Percentiles rank a stretch among this genome's conserved stretches.
Conservation (phyloP, 164 flowering plant genomes). For the Vitis rupestris region DNA sequence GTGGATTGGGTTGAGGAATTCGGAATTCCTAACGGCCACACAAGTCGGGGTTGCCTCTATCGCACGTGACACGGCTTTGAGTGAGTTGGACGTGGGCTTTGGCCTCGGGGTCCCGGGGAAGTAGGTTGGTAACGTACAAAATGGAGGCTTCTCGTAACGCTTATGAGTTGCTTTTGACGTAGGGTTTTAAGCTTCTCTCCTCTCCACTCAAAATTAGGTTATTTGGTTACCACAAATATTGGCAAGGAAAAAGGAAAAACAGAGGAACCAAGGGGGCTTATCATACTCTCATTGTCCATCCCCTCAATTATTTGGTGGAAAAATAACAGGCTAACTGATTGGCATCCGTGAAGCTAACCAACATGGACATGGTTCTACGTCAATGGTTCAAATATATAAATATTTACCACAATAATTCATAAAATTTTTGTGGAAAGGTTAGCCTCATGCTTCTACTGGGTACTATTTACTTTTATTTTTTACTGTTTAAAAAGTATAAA, state of each 20-base stretch:
- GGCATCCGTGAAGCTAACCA: no score
- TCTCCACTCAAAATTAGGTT: background rate
- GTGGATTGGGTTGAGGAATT: constrained; percentile 11
- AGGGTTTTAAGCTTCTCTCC: background rate
- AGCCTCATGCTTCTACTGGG: no score
- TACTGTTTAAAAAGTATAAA: no score
- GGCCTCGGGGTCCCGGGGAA: background rate
- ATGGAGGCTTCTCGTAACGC: constrained; percentile 19
- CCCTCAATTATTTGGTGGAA: no score
- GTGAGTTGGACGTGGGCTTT: constrained; percentile 15
- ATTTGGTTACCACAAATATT: background rate
- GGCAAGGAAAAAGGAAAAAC: background rate
- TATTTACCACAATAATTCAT: no score
- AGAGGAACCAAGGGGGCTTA: no score
- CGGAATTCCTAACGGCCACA: constrained; percentile 15
- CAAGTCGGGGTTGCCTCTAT: constrained; percentile 1
- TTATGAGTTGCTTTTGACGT: background rate
- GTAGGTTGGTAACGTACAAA: constrained; percentile 7
- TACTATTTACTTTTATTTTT: no score
- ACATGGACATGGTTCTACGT: no score
- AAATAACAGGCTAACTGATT: no score
- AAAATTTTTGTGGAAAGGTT: no score
- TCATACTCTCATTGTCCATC: no score
- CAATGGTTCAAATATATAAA: no score
- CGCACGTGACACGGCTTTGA: background rate